Evolutionary conservation across 768 basidiomycete species (phyloP), one percentile per base, ranked within the genome.

Genomic region (Leucocoprinus sp.): DNA sequence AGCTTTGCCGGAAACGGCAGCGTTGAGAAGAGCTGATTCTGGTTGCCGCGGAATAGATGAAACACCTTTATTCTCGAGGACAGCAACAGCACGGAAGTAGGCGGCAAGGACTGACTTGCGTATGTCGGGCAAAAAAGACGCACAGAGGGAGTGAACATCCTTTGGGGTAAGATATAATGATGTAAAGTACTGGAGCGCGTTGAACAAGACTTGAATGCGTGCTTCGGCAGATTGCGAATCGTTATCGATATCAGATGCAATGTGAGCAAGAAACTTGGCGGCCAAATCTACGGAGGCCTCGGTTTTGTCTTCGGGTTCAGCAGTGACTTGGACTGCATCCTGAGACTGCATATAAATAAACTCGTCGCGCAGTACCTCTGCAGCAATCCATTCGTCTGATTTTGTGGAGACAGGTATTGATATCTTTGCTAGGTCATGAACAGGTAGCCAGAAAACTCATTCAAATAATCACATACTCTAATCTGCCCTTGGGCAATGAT

Each of bases 351-450:
- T 63, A 63, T 89, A 78, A 45, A 72, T 65, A 61, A 95, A 97
- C 49, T 93, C 88, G 57, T 96, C 92, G 57, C 86, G 74, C 47
- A 95, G 78, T 57, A 93, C 80, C 67, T 95, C 92, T 42, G 93
- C 92, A 43, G 81, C 76, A 59, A 92, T 89, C 93, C 93, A 96
- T 64, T 90, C 80, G 63, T 92, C 80, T 53, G 70, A 52, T 29
- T 70, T 67, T n/a, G 87, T 81, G 37, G 90, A 82, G 48, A 96
- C 86, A 37, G 89, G 91, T 63, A 97, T 81, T 51, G 86, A 83
- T 50, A 95, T 64, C 89, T 92, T 9, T 52, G 11, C 15, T 21
- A 54, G 39, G 34, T 26, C 46, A 46, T 27, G 28, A 38, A 47
- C 37, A 22, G 43, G 38, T 27, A 48, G 41, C 43, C 37, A 42